Evolutionary conservation across 371 early-diverging fungal genomes (phyloP), one percentile per base, ranked within the genome.

Genomic region (Lichtheimia ornata): DNA sequence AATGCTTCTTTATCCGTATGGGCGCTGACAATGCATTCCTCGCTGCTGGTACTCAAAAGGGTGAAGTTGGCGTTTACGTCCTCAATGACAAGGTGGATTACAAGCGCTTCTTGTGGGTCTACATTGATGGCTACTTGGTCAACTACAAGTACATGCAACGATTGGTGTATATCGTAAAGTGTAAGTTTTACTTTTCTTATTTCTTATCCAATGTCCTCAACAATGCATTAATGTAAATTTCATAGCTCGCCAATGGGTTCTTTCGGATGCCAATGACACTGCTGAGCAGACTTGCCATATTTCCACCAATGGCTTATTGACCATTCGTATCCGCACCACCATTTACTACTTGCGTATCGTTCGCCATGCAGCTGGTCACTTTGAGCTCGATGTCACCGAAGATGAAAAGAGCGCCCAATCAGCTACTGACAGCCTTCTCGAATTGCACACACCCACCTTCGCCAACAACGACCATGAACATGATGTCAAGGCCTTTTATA

Each of bases 81-180:
- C 45, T 78, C 5, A 25, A 62, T n/a, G 66, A 70, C 5, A 53
- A 62, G 15, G 53, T 56, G 12, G 74, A 76, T 54, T 65, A 76
- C 49, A 72, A 69, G 58, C 71, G 77, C 43, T 74, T 72, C 59
- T 71, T 85, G 51, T 85, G 85, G 85, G 66, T 73, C 45, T 81
- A 73, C 57, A 62, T 79, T 24, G 73, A 73, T 24, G 82, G 82
- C 11, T 77, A 81, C 41, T 62, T 85, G 63, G 73, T 85, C 67
- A 85, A 85, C 68, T 77, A 81, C 62, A 70, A 68, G 53, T 83
- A 83, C 17, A 62, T 74, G 65, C 73, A 76, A 20, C 74, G 74
- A 27, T 65, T 79, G 41, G 55, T 70, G 4, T 70, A 56, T 15
- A 20, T 56, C 44, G 62, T 61, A 18, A 44, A 52, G 15, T 58